Percentiles rank a stretch among this genome's conserved stretches.
Evolutionary conservation across 306 rosid genomes (phyloP).

Genomic region (Urtica urens): DNA sequence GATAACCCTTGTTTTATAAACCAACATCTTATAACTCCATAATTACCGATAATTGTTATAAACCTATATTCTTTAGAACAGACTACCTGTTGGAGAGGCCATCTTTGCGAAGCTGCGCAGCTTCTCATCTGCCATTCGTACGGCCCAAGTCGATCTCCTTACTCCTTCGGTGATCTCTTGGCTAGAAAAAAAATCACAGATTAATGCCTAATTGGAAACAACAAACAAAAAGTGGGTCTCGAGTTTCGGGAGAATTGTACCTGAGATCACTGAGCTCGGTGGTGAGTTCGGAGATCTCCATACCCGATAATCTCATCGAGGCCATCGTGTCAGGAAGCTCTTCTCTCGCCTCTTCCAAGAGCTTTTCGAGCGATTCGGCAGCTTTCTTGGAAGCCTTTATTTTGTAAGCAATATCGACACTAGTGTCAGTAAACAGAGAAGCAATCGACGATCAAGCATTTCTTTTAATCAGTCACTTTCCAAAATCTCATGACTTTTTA

Average conservation of each 20-base stretch:
- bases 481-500: no score
- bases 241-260: conserved; percentile 17
- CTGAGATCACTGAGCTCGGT: conserved; percentile 82
- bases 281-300: conserved; percentile 88
- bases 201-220: not conserved
- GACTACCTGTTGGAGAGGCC: conserved; percentile 76
- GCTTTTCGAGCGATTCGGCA: conserved; percentile 79
- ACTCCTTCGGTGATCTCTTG: conserved; percentile 85
- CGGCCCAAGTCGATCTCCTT: conserved; percentile 65
- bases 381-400: conserved; percentile 82
- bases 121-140: conserved; percentile 60
- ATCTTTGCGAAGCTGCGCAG: conserved; percentile 46
- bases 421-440: no score
- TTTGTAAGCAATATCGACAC: no score
- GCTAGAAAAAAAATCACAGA: conserved; percentile 19
- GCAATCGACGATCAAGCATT: no score
- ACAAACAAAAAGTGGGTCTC: no score
- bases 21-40: not conserved
- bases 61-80: conserved; percentile 7
- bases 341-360: conserved; percentile 76
- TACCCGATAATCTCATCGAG: conserved; percentile 78
- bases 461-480: no score
- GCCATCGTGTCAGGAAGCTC: conserved; percentile 93
- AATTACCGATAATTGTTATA: not conserved
- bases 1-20: no score